Evolutionary conservation across 179 eudicot genomes (phyloP), one percentile per base, ranked within the genome.

Genomic region (Monotropa hypopitys): DNA sequence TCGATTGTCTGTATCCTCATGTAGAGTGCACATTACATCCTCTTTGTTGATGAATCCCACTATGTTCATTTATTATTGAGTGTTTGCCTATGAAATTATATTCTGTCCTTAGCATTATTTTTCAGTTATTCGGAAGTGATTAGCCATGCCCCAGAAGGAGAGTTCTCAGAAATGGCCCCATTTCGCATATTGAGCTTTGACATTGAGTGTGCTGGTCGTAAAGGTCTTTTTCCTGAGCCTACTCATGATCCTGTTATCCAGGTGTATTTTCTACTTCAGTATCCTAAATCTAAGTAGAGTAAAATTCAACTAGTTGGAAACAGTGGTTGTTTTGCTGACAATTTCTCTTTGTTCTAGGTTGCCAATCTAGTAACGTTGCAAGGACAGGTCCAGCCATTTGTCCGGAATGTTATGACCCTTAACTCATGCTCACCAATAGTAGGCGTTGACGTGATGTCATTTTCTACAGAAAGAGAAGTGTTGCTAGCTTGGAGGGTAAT

Each of bases 131-230:
- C 89, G 40, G 92, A 95, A 68, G 82, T 95, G 89, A 79, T 89
- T 51, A 95, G 99, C 91, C 97, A 95, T 86, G 87, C 86, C 11
- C 91, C 98, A 50, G 98, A 93, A 85, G 98, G 99, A 76, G 96
- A 93, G 45, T 95, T 88, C 76, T 95, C 99, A 32, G 93, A 88
- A 84, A 95, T 95, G 97, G 99, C 97, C 59, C 98, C 99, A 50
- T 95, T 95, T 81, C 98, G 99, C 80, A 91, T 95, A 79, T 79
- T 95, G 49, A 95, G 99, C 87, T 95, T 95, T 85, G 99, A 95
- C 85, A 95, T 95, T 47, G 99, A 95, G 86, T 95, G 99, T 82
- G 98, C 99, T 83, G 99, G 99, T 62, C 97, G 99, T 51, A 95
- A 95, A 87, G 99, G 99, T 74, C 91, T 72, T 84, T 95, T 95